Evolutionary conservation across 768 basidiomycete genomes (phyloP), one percentile per base, ranked within the genome.

Genomic region (Mycena kentingensis): DNA sequence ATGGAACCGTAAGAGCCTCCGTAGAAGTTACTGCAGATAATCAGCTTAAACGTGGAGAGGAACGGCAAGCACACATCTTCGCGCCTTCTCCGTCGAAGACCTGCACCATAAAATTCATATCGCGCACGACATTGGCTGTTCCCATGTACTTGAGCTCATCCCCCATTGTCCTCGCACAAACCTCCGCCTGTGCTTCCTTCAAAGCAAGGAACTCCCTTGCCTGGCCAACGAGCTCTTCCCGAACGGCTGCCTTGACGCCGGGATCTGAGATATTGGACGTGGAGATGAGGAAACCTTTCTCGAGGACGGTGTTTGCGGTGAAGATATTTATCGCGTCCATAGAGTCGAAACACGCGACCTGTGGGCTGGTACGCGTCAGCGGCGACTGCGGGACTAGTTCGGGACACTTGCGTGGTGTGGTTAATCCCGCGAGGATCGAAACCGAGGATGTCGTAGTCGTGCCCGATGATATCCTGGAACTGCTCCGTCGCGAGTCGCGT

Each of bases 381-480:
- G 18, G 6, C 25, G 29, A 19, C 16, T 7, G 6, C 21, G 37
- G 18, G 41, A 42, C 12, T 6, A n/a, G 11, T 16, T n/a, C 31
- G 19, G 25, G 22, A 22, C 13, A 24, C 41, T 11, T 25, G 61
- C 64, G 44, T 55, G 1, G 64, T 65, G 7, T 51, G 22, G 28
- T 61, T 61, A 43, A 65, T 61, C 5, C 62, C 67, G 42, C 67
- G 57, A 21, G 66, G 66, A 47, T 69, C 68, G 31, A 67, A 69
- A 3, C 66, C 66, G 7, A 69, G 45, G 5, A 69, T 29, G 45
- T 69, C 66, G 57, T 61, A 67, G 13, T 65, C 61, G 13, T 61
- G 52, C 4, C 68, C 68, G 28, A 69, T 48, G 22, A 65, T n/a
- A 15, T 59, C 52, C 19, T 60, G 58, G 5, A 66, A 19, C 1